Base-by-base conservation (phyloP, 352 stramenopile genomes). In the Phytopythium boreale region DNA sequence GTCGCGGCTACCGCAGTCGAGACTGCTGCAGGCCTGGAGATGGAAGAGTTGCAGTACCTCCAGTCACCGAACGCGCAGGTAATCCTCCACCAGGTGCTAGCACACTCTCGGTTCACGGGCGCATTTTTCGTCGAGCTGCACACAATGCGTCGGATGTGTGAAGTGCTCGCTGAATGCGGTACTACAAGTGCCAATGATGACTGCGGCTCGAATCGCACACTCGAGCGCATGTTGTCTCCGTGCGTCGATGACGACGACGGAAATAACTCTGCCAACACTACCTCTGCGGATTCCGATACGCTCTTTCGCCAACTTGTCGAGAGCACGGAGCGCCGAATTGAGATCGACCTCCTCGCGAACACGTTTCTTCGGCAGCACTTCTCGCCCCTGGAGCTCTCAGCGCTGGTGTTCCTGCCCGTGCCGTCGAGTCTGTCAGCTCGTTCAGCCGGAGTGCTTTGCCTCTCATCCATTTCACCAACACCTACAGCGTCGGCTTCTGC, bases 361-460 rank as follows among this genome's bases (percentile, higher is more conserved):
- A 43, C 39, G 4, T 57, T 64, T 53, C 56, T 91, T 26, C 61
- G 41, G 14, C 12, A 37, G 19, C 24, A 26, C 15, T 61, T 61
- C 36, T 62, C 63, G 4, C 64, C 51, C 1, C 11, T 88, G 17
- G 26, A 37, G 5, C 22, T 61, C 9, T 24, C 73, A 29, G 74
- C 71, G 4, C 56, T 88, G 4, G 65, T 70, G 27, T 91, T 91
- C 29, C 43, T 89, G 31, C 82, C 82, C 1, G 59, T 89, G 1
- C 80, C 82, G 49, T 70, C 67, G 1, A 77, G 65, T 12, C 69
- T 78, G 51, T 64, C 68, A 6, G 55, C 68, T 4, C 74, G 69
- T 0, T 80, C 71, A 19, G 72, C 75, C 53, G 79, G 77, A 12
- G 39, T 88, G 26, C 61, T 88, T 3, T 88, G 78, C 29, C 56